phyloP scores from a whole-genome alignment of 2,329 filamentous ascomycete species.

The Didymella pinodella region DNA sequence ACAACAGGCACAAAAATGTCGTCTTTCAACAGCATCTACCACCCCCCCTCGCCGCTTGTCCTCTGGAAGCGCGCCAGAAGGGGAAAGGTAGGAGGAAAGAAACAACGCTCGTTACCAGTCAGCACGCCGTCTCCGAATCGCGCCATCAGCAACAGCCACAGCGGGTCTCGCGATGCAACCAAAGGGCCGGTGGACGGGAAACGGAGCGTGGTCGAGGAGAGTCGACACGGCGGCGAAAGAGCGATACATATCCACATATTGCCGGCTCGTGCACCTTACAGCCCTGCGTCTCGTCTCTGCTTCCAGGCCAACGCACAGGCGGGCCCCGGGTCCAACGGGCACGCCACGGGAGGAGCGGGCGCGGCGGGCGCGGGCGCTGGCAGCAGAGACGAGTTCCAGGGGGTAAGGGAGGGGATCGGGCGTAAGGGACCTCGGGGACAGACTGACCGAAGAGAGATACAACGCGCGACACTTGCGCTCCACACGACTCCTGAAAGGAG shows the following conservation, averaged over 20 bases:
- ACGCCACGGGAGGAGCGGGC: constrained; percentile 49
- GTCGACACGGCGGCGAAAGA: constrained; percentile 47
- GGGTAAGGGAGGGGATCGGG: constrained; percentile 52
- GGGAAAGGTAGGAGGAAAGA: constrained; percentile 44
- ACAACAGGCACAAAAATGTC: constrained; percentile 50
- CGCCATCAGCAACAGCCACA: constrained; percentile 46
- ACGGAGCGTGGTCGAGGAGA: constrained; percentile 26
- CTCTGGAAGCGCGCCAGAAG: too few species aligned
- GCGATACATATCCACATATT: constrained; percentile 55
- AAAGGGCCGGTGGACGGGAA: constrained; percentile 44
- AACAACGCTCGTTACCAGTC: constrained; percentile 54
- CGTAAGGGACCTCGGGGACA: constrained; percentile 54
- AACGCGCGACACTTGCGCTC: constrained; percentile 26
- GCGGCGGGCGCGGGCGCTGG: constrained; percentile 30
- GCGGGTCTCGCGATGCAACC: constrained; percentile 49
- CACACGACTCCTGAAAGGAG: constrained; percentile 32
- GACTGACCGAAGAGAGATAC: constrained; percentile 52
- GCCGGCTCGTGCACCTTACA: constrained; percentile 50
- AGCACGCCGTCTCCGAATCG: constrained; percentile 43
- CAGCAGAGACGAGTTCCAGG: constrained; percentile 40
- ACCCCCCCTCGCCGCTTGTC: neutral
- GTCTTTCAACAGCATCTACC: constrained; percentile 40
- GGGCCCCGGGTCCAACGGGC: constrained; percentile 46
- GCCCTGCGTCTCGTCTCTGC: constrained; percentile 21
- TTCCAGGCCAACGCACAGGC: too few species aligned